Evolutionary conservation across 1,284 basidiomycete genomes (phyloP).

Genomic region (Ustilago cynodontis): DNA sequence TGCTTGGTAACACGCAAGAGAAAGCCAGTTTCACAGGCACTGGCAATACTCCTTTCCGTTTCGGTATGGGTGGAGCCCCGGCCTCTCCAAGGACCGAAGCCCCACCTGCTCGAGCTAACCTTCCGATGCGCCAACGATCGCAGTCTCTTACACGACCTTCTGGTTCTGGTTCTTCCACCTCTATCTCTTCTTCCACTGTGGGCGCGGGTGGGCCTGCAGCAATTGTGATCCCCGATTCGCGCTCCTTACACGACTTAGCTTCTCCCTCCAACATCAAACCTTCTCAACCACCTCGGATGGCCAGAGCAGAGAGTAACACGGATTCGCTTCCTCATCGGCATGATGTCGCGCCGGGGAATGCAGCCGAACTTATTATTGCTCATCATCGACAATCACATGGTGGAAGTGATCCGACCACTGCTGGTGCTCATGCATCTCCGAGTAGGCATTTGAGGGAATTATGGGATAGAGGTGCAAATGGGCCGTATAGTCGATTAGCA

Average conservation of each 20-base stretch:
- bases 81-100: slow-evolving; percentile 17
- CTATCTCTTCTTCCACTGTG: not conserved
- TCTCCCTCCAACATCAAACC: not conserved
- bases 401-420: slow-evolving; percentile 49
- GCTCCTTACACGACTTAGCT: slow-evolving; percentile 20
- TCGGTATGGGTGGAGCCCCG: slow-evolving; percentile 58
- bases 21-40: slow-evolving; percentile 60
- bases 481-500: slow-evolving; percentile 25
- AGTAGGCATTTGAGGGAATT: slow-evolving; percentile 25
- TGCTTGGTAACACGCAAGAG: slow-evolving; percentile 18
- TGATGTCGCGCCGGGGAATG: not conserved
- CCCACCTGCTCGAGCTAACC: not conserved
- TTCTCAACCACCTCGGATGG: slow-evolving; percentile 15
- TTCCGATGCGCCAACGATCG: slow-evolving; percentile 33
- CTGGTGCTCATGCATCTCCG: slow-evolving; percentile 18
- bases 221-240: slow-evolving; percentile 31
- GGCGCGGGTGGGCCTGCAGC: too few relatives aligned
- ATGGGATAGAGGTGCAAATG: slow-evolving; percentile 37
- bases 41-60: slow-evolving; percentile 65
- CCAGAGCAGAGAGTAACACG: slow-evolving; percentile 18
- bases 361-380: slow-evolving; percentile 21
- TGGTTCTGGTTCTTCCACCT: not conserved
- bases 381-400: slow-evolving; percentile 53
- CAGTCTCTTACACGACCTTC: slow-evolving; percentile 40
- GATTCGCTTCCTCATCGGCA: not conserved